Conservation (phyloP, 495 filamentous ascomycete genomes). For the Copromyces sp. region DNA sequence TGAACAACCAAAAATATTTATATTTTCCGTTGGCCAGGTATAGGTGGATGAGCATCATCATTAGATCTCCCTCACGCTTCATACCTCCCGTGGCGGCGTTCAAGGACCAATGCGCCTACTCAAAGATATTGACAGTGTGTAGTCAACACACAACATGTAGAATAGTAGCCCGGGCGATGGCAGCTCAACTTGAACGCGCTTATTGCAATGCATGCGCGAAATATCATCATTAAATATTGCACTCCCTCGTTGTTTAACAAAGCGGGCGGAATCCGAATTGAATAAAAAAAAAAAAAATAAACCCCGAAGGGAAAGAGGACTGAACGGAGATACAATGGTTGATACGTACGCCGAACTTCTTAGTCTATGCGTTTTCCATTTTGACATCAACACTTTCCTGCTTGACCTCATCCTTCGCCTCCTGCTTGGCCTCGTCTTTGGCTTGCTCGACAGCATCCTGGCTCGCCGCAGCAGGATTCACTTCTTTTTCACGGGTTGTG, state of each 20-base stretch:
- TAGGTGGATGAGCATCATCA: too few relatives aligned
- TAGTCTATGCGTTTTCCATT: constrained; percentile 23
- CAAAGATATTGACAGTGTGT: not conserved
- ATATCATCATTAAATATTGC: not conserved
- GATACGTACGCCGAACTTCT: not conserved
- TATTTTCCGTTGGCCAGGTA: too few relatives aligned
- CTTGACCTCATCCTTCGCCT: constrained; percentile 24
- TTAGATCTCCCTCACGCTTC: too few relatives aligned
- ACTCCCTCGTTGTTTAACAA: not conserved
- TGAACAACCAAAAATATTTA: not conserved
- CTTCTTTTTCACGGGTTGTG: not conserved
- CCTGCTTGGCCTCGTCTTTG: constrained; percentile 27
- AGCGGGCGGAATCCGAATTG: not conserved
- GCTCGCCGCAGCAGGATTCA: not conserved
- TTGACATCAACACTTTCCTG: constrained; percentile 19
- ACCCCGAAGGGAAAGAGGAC: not conserved
- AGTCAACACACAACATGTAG: not conserved
- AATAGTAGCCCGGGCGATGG: not conserved
- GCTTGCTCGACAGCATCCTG: constrained; percentile 12
- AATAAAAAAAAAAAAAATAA: not conserved
- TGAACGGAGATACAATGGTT: not conserved
- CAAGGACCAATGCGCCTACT: too few relatives aligned
- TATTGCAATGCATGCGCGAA: not conserved
- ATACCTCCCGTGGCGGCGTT: too few relatives aligned
- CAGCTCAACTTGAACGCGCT: not conserved